A percentile compares a stretch with the other conserved stretches of the same genome.
Evolutionary conservation across 768 basidiomycete species (phyloP).

Genomic region (Mycena alexandri): DNA sequence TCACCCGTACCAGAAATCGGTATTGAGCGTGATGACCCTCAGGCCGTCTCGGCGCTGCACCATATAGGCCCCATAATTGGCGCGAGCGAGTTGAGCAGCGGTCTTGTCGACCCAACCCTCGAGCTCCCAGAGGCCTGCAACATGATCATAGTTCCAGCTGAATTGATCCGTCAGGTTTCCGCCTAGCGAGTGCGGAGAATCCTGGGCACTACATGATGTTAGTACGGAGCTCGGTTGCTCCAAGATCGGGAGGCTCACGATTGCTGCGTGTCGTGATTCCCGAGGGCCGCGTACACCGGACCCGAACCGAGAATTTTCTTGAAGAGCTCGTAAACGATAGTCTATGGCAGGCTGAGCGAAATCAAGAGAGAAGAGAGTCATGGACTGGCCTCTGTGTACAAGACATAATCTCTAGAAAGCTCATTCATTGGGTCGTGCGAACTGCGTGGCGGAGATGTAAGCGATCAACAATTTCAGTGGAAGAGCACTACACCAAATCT

Average conservation of each 20-base stretch:
- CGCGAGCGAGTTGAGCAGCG: slow-evolving; percentile 67
- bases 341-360: slow-evolving; percentile 49
- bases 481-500: slow-evolving; percentile 60
- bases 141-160: slow-evolving; percentile 84
- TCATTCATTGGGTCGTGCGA: slow-evolving; percentile 78
- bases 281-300: slow-evolving; percentile 79
- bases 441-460: background rate
- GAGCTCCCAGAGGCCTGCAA: slow-evolving; percentile 78
- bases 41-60: slow-evolving; percentile 75
- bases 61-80: slow-evolving; percentile 81
- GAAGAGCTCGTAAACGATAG: slow-evolving; percentile 75
- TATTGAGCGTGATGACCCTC: slow-evolving; percentile 80
- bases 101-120: slow-evolving; percentile 75
- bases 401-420: slow-evolving; percentile 65
- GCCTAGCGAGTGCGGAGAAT: slow-evolving; percentile 69
- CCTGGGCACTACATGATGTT: slow-evolving; percentile 58
- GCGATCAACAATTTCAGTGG: too few species aligned
- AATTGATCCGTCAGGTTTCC: slow-evolving; percentile 69
- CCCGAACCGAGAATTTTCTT: slow-evolving; percentile 73
- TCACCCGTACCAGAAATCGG: slow-evolving; percentile 70
- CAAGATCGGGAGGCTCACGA: slow-evolving; percentile 54
- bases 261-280: slow-evolving; percentile 83
- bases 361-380: slow-evolving; percentile 13
- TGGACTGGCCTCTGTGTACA: slow-evolving; percentile 69
- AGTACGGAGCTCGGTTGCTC: slow-evolving; percentile 12